Conservation (phyloP, 2,329 filamentous ascomycete genomes). For the Talaromyces sp. region DNA sequence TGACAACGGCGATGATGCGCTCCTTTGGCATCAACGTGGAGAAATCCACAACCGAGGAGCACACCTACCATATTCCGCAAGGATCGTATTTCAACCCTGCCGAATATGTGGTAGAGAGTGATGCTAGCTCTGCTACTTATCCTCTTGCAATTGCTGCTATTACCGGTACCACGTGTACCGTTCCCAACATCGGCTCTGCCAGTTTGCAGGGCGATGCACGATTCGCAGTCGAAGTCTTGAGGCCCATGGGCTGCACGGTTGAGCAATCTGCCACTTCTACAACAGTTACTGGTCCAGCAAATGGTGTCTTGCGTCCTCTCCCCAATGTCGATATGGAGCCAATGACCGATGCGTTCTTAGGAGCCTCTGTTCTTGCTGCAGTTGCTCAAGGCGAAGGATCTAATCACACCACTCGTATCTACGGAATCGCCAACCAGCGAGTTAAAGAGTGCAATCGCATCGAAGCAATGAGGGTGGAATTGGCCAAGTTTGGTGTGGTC, state of each 20-base stretch:
- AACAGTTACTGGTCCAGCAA: constrained; percentile 81
- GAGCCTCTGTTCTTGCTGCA: constrained; percentile 85
- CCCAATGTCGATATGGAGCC: constrained; percentile 93
- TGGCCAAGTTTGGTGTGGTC: constrained; percentile 85
- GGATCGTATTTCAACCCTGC: constrained; percentile 75
- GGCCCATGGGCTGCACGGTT: constrained; percentile 90
- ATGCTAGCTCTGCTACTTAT: constrained; percentile 96
- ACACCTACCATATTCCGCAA: constrained; percentile 91
- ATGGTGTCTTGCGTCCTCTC: constrained; percentile 68
- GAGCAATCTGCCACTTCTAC: constrained; percentile 80
- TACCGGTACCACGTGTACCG: constrained; percentile 88
- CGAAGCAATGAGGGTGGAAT: constrained; percentile 86
- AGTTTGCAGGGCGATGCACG: constrained; percentile 93
- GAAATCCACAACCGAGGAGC: constrained; percentile 68
- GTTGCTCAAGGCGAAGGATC: constrained; percentile 66
- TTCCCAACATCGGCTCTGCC: constrained; percentile 89
- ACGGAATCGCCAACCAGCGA: constrained; percentile 92
- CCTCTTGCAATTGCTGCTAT: constrained; percentile 91
- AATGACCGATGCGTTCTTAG: constrained; percentile 98
- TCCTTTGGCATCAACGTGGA: constrained; percentile 80
- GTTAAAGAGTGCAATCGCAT: constrained; percentile 99
- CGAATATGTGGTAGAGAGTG: constrained; percentile 90
- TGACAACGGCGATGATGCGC: constrained; percentile 98
- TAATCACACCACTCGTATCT: constrained; percentile 69
- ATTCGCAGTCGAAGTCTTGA: constrained; percentile 84